Conservation (phyloP, 2,329 filamentous ascomycete genomes). For the Epicoccum sorghinum region DNA sequence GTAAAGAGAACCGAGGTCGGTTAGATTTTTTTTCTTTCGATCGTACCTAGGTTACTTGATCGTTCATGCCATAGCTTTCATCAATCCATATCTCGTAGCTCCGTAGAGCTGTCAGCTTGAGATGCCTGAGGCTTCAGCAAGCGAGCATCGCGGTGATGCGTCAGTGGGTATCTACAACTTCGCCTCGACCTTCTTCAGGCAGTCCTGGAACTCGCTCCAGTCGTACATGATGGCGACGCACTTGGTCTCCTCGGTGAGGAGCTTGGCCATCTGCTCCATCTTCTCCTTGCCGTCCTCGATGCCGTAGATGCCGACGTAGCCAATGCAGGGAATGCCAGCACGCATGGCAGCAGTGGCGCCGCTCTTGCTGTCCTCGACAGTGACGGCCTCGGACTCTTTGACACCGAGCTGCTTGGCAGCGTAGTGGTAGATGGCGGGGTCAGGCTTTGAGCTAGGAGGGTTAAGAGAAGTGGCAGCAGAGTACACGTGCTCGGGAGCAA, state of each 20-base stretch:
- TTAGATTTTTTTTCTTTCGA: slow-evolving; percentile 14
- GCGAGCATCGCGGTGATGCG: slow-evolving; percentile 19
- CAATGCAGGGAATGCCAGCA: slow-evolving; percentile 80
- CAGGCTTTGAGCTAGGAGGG: slow-evolving; percentile 85
- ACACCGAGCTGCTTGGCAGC: slow-evolving; percentile 76
- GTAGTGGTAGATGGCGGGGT: slow-evolving; percentile 85
- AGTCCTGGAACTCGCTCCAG: slow-evolving; percentile 59
- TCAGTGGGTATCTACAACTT: slow-evolving; percentile 36
- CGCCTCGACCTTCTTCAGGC: slow-evolving; percentile 56
- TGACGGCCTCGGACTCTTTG: slow-evolving; percentile 73
- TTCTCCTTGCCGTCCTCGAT: slow-evolving; percentile 51
- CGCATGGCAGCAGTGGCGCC: slow-evolving; percentile 78
- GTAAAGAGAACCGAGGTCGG: neutral
- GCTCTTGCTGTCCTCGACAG: slow-evolving; percentile 88
- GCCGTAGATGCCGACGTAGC: slow-evolving; percentile 74
- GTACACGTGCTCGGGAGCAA: slow-evolving; percentile 76
- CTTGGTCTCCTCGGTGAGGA: slow-evolving; percentile 56
- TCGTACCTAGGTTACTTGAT: slow-evolving; percentile 19
- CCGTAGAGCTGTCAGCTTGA: slow-evolving; percentile 18
- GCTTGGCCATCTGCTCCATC: slow-evolving; percentile 57
- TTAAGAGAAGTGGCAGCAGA: slow-evolving; percentile 79
- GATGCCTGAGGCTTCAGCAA: slow-evolving; percentile 18
- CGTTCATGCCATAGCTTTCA: slow-evolving; percentile 22
- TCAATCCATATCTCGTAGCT: slow-evolving; percentile 29
- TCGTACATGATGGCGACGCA: slow-evolving; percentile 57